Conservation (phyloP, 208 protist genomes). For the Naegleria gruberi region DNA sequence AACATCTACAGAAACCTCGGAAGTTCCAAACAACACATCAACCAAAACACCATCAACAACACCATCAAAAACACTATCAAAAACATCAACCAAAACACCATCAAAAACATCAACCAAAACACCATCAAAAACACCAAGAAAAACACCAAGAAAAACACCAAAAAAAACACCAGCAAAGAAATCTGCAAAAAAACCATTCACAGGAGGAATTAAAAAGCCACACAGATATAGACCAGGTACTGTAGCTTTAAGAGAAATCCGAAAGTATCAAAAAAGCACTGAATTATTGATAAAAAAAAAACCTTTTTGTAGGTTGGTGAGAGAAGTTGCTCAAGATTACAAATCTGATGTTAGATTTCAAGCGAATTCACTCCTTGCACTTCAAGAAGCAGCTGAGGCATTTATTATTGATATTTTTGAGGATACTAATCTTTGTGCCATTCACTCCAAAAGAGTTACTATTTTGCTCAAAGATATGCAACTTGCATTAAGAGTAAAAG, state of each 20-base stretch:
- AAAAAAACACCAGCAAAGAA: no score
- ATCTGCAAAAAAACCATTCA: no score
- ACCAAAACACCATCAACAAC: no score
- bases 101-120: no score
- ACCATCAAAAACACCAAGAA: no score
- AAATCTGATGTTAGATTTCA: slow-evolving; percentile 83
- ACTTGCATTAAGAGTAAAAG: slow-evolving; percentile 91
- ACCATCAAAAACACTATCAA: no score
- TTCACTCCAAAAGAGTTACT: slow-evolving; percentile 97
- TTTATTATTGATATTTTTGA: slow-evolving; percentile 81
- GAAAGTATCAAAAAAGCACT: no score
- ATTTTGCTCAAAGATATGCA: slow-evolving; percentile 98
- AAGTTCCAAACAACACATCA: no score
- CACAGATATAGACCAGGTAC: slow-evolving; percentile 92
- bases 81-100: no score
- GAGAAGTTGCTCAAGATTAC: slow-evolving; percentile 58
- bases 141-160: no score
- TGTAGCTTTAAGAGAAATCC: no score
- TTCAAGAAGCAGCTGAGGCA: slow-evolving; percentile 95
- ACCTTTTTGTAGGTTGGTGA: slow-evolving; percentile 70
- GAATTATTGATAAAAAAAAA: slow-evolving; percentile 71
- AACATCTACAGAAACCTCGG: no score
- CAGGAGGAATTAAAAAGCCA: slow-evolving; percentile 89
- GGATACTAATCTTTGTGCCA: slow-evolving; percentile 91
- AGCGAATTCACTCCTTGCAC: slow-evolving; percentile 69